phyloP scores from a whole-genome alignment of 2,329 filamentous ascomycete genomes.

The Nemania diffusa region DNA sequence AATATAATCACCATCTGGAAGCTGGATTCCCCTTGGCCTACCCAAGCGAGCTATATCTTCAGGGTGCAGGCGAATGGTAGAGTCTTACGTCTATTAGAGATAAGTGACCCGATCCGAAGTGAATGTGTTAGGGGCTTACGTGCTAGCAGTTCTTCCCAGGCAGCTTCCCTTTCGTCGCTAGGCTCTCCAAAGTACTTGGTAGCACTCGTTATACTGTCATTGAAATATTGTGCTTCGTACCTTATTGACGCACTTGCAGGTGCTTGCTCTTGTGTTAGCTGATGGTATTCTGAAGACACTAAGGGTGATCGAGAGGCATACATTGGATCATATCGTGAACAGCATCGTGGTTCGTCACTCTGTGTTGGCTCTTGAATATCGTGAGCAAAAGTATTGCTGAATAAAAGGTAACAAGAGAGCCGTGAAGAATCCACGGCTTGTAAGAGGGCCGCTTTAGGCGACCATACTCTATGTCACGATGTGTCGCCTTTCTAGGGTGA shows the following conservation, averaged over 20 bases:
- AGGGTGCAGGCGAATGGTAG: slow-evolving; percentile 9
- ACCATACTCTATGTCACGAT: background rate
- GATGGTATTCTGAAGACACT: background rate
- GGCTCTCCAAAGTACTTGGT: slow-evolving; percentile 15
- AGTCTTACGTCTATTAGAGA: background rate
- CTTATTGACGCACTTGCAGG: slow-evolving; percentile 10
- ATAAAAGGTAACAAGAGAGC: slow-evolving; percentile 5
- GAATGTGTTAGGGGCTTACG: background rate
- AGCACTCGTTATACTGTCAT: background rate
- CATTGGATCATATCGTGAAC: slow-evolving; percentile 1
- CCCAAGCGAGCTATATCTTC: background rate
- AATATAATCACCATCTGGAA: slow-evolving; percentile 20
- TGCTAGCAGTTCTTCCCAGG: slow-evolving; percentile 16
- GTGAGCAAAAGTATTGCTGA: background rate
- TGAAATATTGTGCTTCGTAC: slow-evolving; percentile 12
- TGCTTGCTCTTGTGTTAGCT: background rate
- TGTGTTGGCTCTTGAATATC: background rate
- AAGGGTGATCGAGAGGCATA: background rate
- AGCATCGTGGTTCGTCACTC: slow-evolving; percentile 8
- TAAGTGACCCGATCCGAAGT: background rate
- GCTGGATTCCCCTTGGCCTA: slow-evolving; percentile 10
- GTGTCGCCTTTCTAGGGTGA: background rate
- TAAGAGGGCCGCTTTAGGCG: background rate
- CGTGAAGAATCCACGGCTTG: background rate
- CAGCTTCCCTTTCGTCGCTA: slow-evolving; percentile 10